Evolutionary conservation across 2,329 filamentous ascomycete genomes (phyloP), one percentile per base, ranked within the genome.

Genomic region (Westerdykella aurantiaca): DNA sequence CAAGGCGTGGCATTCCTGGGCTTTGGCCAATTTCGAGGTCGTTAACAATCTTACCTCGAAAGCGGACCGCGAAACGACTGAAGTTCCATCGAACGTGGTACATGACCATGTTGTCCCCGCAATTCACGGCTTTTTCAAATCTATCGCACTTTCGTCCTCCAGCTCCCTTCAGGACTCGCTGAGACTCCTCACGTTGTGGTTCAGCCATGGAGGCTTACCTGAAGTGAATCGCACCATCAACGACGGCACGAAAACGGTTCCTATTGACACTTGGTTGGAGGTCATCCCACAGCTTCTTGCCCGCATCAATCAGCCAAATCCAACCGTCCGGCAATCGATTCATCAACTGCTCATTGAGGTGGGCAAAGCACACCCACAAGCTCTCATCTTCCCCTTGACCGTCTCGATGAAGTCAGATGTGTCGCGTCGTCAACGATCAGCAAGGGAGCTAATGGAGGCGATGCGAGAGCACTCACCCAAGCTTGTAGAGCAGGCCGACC

Each of bases 1-100:
- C 73, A 99, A 98, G 70, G 93, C 94, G 6, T 99, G 93, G 93
- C 93, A 99, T 69, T 87, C 93, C 0, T 99, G 93, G 91, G 94
- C 93, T 10, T 71, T 98, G 50, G 91, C 93, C 42, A 99, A 98
- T 68, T 99, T 98, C 59, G 91, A 99, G 69, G 93, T 98, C 45
- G 90, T 97, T 31, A 95, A 93, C 56, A 82, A 85, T 0, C 73
- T 93, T 45, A 80, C 83, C 7, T 77, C 84, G 17, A 78, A 82
- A 44, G 77, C 77, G 13, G 85, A 85, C 50, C 76, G 79, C 37
- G 77, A 80, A 48, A 72, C 69, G 13, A 70, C 74, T 22, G 70
- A 75, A 44, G 70, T 81, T 33, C 85, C 85, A 45, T 79, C 82
- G 33, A 77, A 78, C 39, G 79, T 87, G 57, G 76, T 96, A 21